phyloP scores from a whole-genome alignment of 192 early-diverging fungal genomes.

The Thamnidium elegans region DNA sequence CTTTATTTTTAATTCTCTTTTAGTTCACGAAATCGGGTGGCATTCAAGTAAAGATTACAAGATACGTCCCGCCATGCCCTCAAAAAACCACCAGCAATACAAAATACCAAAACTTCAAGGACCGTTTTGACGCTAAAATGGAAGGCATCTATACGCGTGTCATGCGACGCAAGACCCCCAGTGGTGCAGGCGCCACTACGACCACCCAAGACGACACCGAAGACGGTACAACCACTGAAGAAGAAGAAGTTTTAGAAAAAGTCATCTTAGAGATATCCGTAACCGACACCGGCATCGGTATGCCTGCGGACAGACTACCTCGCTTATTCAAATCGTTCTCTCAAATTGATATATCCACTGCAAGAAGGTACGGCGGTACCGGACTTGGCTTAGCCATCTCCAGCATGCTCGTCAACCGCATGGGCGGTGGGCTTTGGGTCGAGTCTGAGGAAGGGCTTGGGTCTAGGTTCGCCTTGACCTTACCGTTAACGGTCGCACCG shows the following conservation, averaged over 20 bases:
- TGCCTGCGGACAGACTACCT: constrained; percentile 50
- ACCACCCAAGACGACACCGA: background rate
- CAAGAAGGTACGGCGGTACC: constrained; percentile 56
- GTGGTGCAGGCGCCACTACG: constrained; percentile 17
- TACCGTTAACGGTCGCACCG: constrained; percentile 33
- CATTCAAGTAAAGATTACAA: constrained; percentile 29
- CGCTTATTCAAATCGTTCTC: constrained; percentile 63
- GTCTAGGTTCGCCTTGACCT: constrained; percentile 50
- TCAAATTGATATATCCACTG: constrained; percentile 59
- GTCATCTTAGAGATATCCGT: constrained; percentile 41
- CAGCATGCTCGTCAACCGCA: constrained; percentile 56
- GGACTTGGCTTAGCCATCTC: constrained; percentile 69
- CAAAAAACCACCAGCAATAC: background rate
- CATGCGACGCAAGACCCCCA: constrained; percentile 13
- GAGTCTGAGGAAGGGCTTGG: constrained; percentile 50
- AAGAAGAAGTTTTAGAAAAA: constrained; percentile 11
- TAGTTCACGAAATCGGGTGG: constrained; percentile 39
- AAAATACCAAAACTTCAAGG: constrained; percentile 20
- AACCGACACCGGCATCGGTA: constrained; percentile 66
- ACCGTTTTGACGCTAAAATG: constrained; percentile 36
- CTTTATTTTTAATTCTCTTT: background rate
- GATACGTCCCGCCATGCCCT: constrained; percentile 19
- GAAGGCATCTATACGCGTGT: constrained; percentile 32
- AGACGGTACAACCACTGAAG: constrained; percentile 6
- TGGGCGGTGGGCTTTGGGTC: constrained; percentile 65